Conservation (phyloP, 495 filamentous ascomycete genomes). For the Tuber microsphaerosporum region DNA sequence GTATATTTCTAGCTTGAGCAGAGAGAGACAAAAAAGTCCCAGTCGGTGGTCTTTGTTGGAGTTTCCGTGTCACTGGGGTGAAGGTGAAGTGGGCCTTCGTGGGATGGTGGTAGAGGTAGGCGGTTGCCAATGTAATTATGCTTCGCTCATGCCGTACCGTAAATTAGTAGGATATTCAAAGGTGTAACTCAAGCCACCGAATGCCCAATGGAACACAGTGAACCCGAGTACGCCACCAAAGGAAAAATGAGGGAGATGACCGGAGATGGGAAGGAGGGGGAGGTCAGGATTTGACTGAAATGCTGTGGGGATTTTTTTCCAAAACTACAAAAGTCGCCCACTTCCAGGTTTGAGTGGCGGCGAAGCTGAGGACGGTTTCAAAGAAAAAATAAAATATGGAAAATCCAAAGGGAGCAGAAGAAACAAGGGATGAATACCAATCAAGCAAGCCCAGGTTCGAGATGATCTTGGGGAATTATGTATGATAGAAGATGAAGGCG, state of each 20-base stretch:
- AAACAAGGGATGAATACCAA: background rate
- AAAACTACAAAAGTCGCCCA: background rate
- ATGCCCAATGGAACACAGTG: background rate
- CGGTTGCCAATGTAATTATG: background rate
- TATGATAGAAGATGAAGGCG: background rate
- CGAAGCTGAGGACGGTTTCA: background rate
- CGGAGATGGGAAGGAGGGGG: background rate
- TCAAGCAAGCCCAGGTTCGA: background rate
- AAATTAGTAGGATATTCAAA: background rate
- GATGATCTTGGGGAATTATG: background rate
- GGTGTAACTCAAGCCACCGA: background rate
- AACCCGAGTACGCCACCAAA: background rate
- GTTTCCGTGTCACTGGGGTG: background rate
- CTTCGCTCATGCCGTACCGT: background rate
- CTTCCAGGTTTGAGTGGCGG: background rate
- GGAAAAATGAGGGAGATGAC: background rate
- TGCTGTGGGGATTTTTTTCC: background rate
- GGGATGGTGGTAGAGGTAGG: background rate
- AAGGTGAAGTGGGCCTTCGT: background rate
- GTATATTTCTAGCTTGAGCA: slow-evolving; percentile 7
- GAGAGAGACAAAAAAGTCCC: background rate
- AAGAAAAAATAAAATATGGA: background rate
- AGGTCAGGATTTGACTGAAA: background rate
- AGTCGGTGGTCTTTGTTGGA: background rate
- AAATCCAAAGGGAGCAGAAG: background rate